phyloP scores from a whole-genome alignment of 2,329 filamentous ascomycete genomes.

The Microcyclosporella mali region DNA sequence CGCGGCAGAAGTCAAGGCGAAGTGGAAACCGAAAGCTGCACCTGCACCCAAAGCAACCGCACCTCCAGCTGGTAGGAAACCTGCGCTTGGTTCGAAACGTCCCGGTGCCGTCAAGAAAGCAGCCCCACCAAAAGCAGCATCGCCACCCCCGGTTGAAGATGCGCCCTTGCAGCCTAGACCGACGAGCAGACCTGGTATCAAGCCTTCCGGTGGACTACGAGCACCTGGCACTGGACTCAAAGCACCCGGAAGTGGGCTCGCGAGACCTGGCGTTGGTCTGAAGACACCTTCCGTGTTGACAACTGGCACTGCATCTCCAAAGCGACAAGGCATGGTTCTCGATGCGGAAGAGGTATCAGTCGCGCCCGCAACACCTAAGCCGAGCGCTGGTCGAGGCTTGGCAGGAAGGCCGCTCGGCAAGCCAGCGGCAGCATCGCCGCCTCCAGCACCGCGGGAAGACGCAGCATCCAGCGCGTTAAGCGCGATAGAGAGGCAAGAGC shows the following conservation, averaged over 20 bases:
- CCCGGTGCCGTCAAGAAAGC: constrained; percentile 43
- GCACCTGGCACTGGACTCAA: constrained; percentile 25
- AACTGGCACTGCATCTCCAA: constrained; percentile 23
- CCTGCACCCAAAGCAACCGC: constrained; percentile 52
- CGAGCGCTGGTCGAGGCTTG: constrained; percentile 59
- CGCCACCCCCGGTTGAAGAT: constrained; percentile 39
- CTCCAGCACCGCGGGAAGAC: constrained; percentile 49
- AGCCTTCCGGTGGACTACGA: constrained; percentile 30
- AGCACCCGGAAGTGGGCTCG: constrained; percentile 35
- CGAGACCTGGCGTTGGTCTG: constrained; percentile 37
- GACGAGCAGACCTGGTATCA: constrained; percentile 47
- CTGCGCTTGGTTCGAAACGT: constrained; percentile 44
- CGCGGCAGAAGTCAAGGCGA: constrained; percentile 74
- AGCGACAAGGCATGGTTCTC: constrained; percentile 24
- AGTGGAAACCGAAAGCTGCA: constrained; percentile 81
- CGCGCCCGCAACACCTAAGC: constrained; percentile 32
- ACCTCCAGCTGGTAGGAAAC: constrained; percentile 51
- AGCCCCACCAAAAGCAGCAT: constrained; percentile 35
- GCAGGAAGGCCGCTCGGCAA: constrained; percentile 81
- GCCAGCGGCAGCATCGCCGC: constrained; percentile 49
- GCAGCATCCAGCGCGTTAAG: constrained; percentile 57
- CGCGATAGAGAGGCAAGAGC: constrained; percentile 79
- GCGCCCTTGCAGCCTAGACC: constrained; percentile 55
- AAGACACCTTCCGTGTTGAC: constrained; percentile 26
- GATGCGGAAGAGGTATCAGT: constrained; percentile 23